Evolutionary conservation across 306 rosid species (phyloP), one percentile per base, ranked within the genome.

Genomic region (Vigna reflexopilosa): DNA sequence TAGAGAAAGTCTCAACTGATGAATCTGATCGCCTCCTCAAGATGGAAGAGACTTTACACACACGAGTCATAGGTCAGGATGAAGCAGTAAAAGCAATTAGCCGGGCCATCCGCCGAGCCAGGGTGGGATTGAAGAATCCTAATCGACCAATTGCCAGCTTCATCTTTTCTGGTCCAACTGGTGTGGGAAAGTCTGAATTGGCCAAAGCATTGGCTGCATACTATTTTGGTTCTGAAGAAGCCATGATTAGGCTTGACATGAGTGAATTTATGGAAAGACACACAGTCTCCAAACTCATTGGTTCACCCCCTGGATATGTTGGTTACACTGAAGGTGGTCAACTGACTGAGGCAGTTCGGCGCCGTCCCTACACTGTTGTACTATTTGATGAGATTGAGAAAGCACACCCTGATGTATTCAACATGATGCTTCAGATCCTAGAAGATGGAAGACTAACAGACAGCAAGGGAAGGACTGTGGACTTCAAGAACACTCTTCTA

Each of bases 241-340:
- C 98, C 83, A 94, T 94, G 98, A 91, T 94, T 78, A 88, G 97
- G 40, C 98, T 94, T 67, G 98, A 94, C 74, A 94, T 94, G 98
- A 94, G 98, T 85, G 98, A 94, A 73, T 94, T 94, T 65, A 94
- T 94, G 98, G 98, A 94, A 75, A 89, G 98, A 73, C 98, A 94
- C 79, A 91, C 98, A 0, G 98, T 94, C 24, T 94, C 98, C 14
- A 94, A 94, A 82, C 97, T 94, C 55, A 91, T 94, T 47, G 98
- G 98, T 58, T 94, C 98, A 32, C 98, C 98, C 76, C 98, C 98
- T 13, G 98, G 98, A 70, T 94, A 94, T 64, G 98, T 94, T 59
- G 98, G 98, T 79, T 94, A 94, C 85, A 94, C 98, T 0, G 98
- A 94, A 86, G 98, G 98, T 45, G 98, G 98, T 81, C 98, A 94